phyloP scores from a whole-genome alignment of 805 yeast genomes.

The Saturnispora mendoncae region DNA sequence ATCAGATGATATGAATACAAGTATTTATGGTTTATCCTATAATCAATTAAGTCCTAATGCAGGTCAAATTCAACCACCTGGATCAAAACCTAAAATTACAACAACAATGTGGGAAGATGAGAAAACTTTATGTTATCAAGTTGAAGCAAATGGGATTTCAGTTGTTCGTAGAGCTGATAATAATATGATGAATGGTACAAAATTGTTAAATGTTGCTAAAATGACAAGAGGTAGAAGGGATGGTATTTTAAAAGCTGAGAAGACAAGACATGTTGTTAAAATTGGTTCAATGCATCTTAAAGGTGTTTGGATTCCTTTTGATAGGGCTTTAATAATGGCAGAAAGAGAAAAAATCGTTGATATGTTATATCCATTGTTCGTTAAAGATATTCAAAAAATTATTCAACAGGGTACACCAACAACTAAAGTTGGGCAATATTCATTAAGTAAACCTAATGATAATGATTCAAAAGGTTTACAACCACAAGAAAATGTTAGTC shows the following conservation, averaged over 20 bases:
- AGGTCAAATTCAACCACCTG: constrained; percentile 34
- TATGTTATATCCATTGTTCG: constrained; percentile 48
- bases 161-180: constrained; percentile 65
- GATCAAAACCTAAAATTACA: constrained; percentile 49
- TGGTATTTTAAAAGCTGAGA: constrained; percentile 59
- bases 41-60: constrained; percentile 24
- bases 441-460: constrained; percentile 7
- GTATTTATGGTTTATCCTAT: too few relatives aligned
- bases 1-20: too few relatives aligned
- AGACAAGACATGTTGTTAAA: constrained; percentile 59
- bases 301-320: constrained; percentile 73
- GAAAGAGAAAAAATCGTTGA: constrained; percentile 59
- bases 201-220: constrained; percentile 57
- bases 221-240: constrained; percentile 70
- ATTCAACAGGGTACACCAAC: constrained; percentile 33
- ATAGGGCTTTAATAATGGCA: constrained; percentile 60
- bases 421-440: constrained; percentile 18
- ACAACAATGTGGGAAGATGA: constrained; percentile 76
- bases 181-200: constrained; percentile 66
- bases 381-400: constrained; percentile 51
- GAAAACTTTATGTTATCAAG: constrained; percentile 62
- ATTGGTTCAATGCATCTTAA: constrained; percentile 70
- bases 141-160: constrained; percentile 57
- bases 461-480: background rate
- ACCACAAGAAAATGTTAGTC: background rate